These are phyloP conservation scores for Heterobasidion annosum DNA, from an alignment of 1,284 basidiomycete species.

Conservation along the genomic window DNA sequence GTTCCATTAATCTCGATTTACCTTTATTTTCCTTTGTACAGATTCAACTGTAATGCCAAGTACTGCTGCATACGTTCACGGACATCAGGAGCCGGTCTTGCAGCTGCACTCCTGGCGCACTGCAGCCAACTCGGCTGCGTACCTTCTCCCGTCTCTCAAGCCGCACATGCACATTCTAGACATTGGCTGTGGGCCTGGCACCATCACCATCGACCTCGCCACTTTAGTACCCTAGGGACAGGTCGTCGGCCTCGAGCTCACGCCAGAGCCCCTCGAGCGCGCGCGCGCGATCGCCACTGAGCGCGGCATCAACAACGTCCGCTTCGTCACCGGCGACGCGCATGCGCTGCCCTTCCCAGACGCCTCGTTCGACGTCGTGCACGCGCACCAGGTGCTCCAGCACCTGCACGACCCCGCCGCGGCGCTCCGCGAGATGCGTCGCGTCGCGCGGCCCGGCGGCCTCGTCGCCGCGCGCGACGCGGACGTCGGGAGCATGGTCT, in stretches of 20 bases:
- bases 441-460: slow-evolving; percentile 32
- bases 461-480: slow-evolving; percentile 29
- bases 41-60: too few relatives aligned
- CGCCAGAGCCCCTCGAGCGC: slow-evolving; percentile 18
- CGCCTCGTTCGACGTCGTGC: slow-evolving; percentile 32
- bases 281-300: slow-evolving; percentile 21
- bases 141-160: slow-evolving; percentile 28
- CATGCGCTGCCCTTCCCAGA: slow-evolving; percentile 24
- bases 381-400: slow-evolving; percentile 35
- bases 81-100: slow-evolving; percentile 29
- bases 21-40: too few relatives aligned
- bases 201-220: slow-evolving; percentile 32
- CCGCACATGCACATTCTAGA: slow-evolving; percentile 34
- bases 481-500: slow-evolving; percentile 20
- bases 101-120: slow-evolving; percentile 32
- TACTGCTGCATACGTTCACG: slow-evolving; percentile 14
- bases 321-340: slow-evolving; percentile 24
- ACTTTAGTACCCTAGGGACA: slow-evolving; percentile 27
- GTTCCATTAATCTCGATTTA: too few relatives aligned
- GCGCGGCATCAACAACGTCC: slow-evolving; percentile 20
- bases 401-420: slow-evolving; percentile 29
- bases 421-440: slow-evolving; percentile 31
- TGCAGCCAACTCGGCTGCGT: slow-evolving; percentile 30
- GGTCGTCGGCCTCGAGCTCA: slow-evolving; percentile 29
- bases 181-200: slow-evolving; percentile 37